Percentiles rank a stretch among this genome's conserved stretches.
phyloP scores from a whole-genome alignment of 305 asterid species.

The Plantago coronopus region DNA sequence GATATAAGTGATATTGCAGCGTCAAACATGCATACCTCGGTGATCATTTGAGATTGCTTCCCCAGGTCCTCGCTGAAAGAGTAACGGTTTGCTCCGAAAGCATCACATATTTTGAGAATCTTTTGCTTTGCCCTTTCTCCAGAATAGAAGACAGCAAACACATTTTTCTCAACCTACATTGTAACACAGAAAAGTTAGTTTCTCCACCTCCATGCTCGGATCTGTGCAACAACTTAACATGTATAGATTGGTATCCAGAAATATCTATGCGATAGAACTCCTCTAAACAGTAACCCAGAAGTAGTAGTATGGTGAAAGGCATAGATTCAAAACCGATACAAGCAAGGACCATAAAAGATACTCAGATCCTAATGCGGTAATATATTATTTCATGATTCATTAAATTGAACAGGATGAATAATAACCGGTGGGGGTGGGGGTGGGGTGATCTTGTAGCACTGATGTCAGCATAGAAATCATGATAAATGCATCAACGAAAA shows the following conservation, averaged over 20 bases:
- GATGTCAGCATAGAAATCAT: neutral
- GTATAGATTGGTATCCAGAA: neutral
- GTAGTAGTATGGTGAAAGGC: neutral
- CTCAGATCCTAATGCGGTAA: neutral
- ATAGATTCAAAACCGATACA: neutral
- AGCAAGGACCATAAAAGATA: neutral
- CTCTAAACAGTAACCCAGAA: neutral
- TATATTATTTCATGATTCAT: too few relatives aligned
- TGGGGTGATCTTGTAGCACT: neutral
- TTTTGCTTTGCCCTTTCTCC: slow-evolving; percentile 91
- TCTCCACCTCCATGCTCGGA: slow-evolving; percentile 3
- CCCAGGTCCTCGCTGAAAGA: slow-evolving; percentile 66
- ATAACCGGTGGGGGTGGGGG: neutral
- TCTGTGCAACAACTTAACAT: neutral
- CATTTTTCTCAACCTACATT: slow-evolving; percentile 89
- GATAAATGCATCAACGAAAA: slow-evolving; percentile 10
- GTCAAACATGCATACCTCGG: slow-evolving; percentile 49
- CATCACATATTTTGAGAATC: slow-evolving; percentile 94
- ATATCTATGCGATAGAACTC: neutral
- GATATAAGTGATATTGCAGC: neutral
- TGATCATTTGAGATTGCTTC: slow-evolving; percentile 74
- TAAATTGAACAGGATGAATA: neutral
- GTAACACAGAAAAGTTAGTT: slow-evolving; percentile 26
- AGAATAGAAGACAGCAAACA: slow-evolving; percentile 83
- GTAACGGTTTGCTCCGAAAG: slow-evolving; percentile 98